Base-by-base conservation (phyloP, 768 basidiomycete species). In the Boletus reticuloceps region DNA sequence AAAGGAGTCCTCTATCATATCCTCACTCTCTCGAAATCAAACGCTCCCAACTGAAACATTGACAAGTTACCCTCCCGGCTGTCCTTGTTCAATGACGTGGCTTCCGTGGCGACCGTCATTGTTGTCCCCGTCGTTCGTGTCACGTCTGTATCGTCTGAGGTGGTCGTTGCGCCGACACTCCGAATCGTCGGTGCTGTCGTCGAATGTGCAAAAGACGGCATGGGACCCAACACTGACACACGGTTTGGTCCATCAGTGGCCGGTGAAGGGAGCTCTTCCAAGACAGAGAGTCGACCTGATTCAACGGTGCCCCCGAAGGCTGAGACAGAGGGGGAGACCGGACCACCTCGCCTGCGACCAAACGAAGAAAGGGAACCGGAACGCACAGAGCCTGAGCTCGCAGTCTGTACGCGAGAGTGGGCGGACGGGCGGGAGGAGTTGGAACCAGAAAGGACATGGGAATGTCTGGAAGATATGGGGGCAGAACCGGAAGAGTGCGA, bases 351-450 rank as follows among this genome's bases (percentile, higher is more conserved):
- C 45, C 68, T 71, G 25, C 80, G 76, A n/a, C 78, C 79, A 55
- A 82, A 79, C 0, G 79, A 80, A 1, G 82, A 79, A 47, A 86
- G 67, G 48, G 84, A 86, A 20, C 76, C 76, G 2, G 81, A 78
- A 51, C 78, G 77, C 0, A 77, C 62, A 29, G 75, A 75, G 19
- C 68, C 71, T 31, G 76, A 79, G 48, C 71, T 73, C 27, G 54
- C 57, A 5, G 73, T 72, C 34, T 51, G 64, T 17, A 68, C 65
- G 4, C 74, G 65, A 25, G 81, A 81, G 49, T 73, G 72, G 1
- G 73, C 75, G 37, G 82, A 82, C 14, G 77, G 81, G 3, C 77
- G 72, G 3, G 84, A 85, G 3, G 83, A 84, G 52, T 66, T 74
- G 6, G 87, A 88, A 48, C 81, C 77, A 29, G 74, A 60, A 16